Conservation (phyloP, 306 rosid species). For the Rubus parviflorus region DNA sequence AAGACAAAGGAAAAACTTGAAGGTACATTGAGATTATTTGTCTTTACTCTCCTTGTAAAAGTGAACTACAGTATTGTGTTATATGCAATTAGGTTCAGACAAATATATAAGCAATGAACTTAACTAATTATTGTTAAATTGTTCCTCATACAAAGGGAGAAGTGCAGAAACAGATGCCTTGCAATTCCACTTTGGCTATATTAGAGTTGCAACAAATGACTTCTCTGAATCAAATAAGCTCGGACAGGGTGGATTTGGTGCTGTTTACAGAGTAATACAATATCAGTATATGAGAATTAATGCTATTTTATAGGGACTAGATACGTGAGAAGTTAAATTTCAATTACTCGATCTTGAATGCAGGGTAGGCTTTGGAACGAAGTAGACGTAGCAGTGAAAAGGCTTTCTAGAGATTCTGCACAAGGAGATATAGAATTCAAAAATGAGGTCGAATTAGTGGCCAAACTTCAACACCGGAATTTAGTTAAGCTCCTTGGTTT, state of each 20-base stretch:
- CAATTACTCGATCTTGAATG: not conserved
- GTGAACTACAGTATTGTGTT: too few relatives aligned
- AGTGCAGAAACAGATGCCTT: conserved; percentile 1
- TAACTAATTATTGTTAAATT: not conserved
- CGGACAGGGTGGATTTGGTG: conserved; percentile 18
- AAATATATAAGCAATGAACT: not conserved
- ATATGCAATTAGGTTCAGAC: not conserved
- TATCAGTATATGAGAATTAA: not conserved
- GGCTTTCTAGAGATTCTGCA: conserved; percentile 9
- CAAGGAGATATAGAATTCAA: conserved; percentile 14
- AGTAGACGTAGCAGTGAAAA: conserved; percentile 8
- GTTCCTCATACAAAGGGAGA: not conserved
- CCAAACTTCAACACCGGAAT: conserved; percentile 8
- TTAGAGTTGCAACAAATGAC: conserved; percentile 10
- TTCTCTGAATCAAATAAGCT: conserved; percentile 17
- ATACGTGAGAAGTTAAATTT: not conserved
- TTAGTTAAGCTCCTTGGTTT: conserved; percentile 8
- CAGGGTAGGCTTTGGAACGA: not conserved
- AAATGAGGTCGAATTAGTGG: not conserved
- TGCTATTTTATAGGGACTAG: too few relatives aligned
- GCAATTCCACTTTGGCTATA: conserved; percentile 4
- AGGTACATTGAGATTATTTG: not conserved
- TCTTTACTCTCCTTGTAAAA: too few relatives aligned
- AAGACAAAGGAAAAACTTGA: not conserved
- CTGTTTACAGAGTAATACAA: not conserved